Evolutionary conservation across 257 asterid genomes (phyloP).

Genomic region (Coffea canephora): DNA sequence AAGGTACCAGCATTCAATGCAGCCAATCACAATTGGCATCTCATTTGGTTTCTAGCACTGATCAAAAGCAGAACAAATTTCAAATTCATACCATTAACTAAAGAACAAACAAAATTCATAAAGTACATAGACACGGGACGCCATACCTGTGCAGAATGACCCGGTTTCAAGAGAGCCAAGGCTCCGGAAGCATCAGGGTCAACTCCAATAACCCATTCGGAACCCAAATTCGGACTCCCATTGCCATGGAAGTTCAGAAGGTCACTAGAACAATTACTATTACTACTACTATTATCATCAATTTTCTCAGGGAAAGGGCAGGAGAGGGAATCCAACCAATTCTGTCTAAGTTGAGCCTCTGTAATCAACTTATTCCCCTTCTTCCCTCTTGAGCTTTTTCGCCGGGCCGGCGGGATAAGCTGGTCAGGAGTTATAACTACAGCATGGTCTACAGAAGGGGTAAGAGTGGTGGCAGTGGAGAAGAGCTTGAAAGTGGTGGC

Average conservation of each 20-base stretch:
- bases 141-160: slow-evolving; percentile 51
- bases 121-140: background rate
- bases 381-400: slow-evolving; percentile 25
- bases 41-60: background rate
- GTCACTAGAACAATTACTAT: background rate
- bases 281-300: background rate
- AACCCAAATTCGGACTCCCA: slow-evolving; percentile 23
- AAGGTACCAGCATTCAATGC: background rate
- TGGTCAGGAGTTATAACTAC: slow-evolving; percentile 14
- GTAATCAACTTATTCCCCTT: slow-evolving; percentile 31
- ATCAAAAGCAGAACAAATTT: background rate
- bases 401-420: slow-evolving; percentile 23
- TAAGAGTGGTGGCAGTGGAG: slow-evolving; percentile 19
- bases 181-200: slow-evolving; percentile 89
- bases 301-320: slow-evolving; percentile 41
- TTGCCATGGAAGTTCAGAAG: background rate
- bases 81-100: no score
- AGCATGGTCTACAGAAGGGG: background rate
- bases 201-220: slow-evolving; percentile 66
- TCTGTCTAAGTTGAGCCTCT: slow-evolving; percentile 44
- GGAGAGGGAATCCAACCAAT: slow-evolving; percentile 65
- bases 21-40: background rate
- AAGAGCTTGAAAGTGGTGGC: slow-evolving; percentile 36
- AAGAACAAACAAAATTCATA: background rate
- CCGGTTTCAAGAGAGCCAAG: slow-evolving; percentile 64